Base-by-base conservation (phyloP, 305 asterid genomes). In the Euphrasia arctica region DNA sequence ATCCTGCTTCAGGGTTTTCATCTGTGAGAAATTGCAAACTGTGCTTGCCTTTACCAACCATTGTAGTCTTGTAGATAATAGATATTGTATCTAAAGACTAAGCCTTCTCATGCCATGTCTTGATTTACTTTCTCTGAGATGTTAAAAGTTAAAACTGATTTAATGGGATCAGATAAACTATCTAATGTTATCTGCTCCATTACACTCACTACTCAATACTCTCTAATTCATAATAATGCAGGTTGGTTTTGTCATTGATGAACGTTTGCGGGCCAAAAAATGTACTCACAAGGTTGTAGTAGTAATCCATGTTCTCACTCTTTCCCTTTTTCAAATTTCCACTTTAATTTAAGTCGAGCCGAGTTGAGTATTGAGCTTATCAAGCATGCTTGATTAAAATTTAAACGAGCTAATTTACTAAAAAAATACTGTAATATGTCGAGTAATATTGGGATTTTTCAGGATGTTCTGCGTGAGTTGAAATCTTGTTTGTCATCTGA, bases 191-290 rank as follows among this genome's bases (percentile, higher is more conserved):
- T 28, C 54, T 15, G 3, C 27, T 25, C 27, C 27, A 0, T 42
- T 18, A 54, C 49, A 49, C 41, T 48, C 49, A 49, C 41, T 48
- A 39, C 76, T 73, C 65, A 56, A 49, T 34, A n/a, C 4, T 63
- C 52, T 48, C 58, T 65, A 60, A 70, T 64, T 70, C 76, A 41
- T 65, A 69, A 54, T 72, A 62, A 28, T 74, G 50, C 84, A 90
- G 99, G 91, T 93, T 67, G 73, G 72, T 67, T 90, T 93, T 76
- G 95, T 80, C 77, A 85, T 90, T 75, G 97, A 90, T 71, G 99
- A 93, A 68, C 96, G 99, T 54, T 69, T 93, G 71, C 76, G 86
- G 69, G 88, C 75, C 65, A 85, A 84, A 76, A 90, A 82, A 70
- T 52, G 79, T 78, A 72, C 85, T 54, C 89, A 88, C 81, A 93